Conservation (phyloP, 768 basidiomycete genomes). For the Termitomyces titanicus region DNA sequence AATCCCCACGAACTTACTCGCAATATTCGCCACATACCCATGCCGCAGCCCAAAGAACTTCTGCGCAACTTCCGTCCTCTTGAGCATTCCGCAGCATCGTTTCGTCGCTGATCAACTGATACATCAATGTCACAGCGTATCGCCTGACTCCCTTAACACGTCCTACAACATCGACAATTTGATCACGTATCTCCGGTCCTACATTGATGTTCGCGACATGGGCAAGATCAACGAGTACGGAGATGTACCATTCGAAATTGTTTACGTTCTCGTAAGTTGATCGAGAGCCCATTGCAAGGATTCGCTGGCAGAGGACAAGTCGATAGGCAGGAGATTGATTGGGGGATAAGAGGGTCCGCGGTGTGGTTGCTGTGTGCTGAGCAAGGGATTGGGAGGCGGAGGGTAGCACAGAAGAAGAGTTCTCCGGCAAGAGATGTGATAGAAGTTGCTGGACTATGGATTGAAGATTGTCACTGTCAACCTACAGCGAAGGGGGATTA, state of each 20-base stretch:
- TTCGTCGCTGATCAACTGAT: slow-evolving; percentile 76
- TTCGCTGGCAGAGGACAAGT: slow-evolving; percentile 72
- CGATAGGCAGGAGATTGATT: slow-evolving; percentile 84
- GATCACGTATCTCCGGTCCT: slow-evolving; percentile 74
- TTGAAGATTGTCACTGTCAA: slow-evolving; percentile 79
- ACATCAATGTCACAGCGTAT: slow-evolving; percentile 84
- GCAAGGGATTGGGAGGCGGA: slow-evolving; percentile 61
- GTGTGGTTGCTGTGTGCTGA: slow-evolving; percentile 31
- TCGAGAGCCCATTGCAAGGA: slow-evolving; percentile 83
- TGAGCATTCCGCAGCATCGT: slow-evolving; percentile 62
- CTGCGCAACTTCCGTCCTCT: slow-evolving; percentile 73
- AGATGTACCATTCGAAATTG: slow-evolving; percentile 98
- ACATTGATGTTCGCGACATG: slow-evolving; percentile 82
- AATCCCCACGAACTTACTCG: slow-evolving; percentile 48
- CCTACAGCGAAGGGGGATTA: slow-evolving; percentile 40
- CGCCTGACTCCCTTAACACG: slow-evolving; percentile 72
- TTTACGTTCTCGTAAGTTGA: slow-evolving; percentile 82
- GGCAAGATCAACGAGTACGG: slow-evolving; percentile 87
- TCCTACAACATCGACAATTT: slow-evolving; percentile 83
- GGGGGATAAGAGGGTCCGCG: slow-evolving; percentile 43
- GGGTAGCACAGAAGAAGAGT: slow-evolving; percentile 44
- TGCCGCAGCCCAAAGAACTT: slow-evolving; percentile 90
- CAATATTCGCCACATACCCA: slow-evolving; percentile 97
- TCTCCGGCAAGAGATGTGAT: slow-evolving; percentile 73
- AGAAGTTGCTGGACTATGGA: slow-evolving; percentile 88